These are phyloP conservation scores for Areca catechu DNA, from an alignment of 176 grass and related monocot genomes.

Conservation along the genomic window DNA sequence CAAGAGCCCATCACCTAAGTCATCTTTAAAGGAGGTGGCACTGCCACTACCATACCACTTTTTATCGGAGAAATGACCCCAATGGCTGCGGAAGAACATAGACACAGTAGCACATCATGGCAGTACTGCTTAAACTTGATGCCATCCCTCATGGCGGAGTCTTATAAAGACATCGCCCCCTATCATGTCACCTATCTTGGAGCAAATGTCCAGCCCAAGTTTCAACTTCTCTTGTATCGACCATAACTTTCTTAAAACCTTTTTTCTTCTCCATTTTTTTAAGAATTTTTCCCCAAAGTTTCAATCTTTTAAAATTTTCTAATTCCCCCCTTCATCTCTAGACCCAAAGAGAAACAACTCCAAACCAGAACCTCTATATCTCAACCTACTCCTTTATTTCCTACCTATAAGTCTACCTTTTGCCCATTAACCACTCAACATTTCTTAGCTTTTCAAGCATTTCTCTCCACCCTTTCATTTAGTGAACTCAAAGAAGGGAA, in stretches of 20 bases:
- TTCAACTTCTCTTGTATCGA: constrained; percentile 6
- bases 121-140: constrained; percentile 40
- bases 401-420: not conserved
- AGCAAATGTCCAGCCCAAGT: constrained; percentile 52
- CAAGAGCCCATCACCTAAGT: not conserved
- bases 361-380: not conserved
- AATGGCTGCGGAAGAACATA: constrained; percentile 46
- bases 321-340: constrained; percentile 8
- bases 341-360: not conserved
- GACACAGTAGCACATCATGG: constrained; percentile 55
- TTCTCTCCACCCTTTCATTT: too few relatives aligned
- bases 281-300: constrained; percentile 10
- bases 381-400: not conserved
- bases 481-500: too few relatives aligned
- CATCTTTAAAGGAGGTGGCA: constrained; percentile 5
- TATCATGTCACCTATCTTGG: constrained; percentile 45
- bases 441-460: not conserved
- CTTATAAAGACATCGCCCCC: constrained; percentile 35
- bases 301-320: constrained; percentile 5
- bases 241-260: not conserved
- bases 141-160: constrained; percentile 27
- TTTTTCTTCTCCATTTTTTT: constrained; percentile 12
- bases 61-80: constrained; percentile 44
- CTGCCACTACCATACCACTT: constrained; percentile 27
- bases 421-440: not conserved